These are phyloP conservation scores for Plenodomus lindquistii DNA, from an alignment of 2,329 filamentous ascomycete genomes.

Conservation along the genomic window DNA sequence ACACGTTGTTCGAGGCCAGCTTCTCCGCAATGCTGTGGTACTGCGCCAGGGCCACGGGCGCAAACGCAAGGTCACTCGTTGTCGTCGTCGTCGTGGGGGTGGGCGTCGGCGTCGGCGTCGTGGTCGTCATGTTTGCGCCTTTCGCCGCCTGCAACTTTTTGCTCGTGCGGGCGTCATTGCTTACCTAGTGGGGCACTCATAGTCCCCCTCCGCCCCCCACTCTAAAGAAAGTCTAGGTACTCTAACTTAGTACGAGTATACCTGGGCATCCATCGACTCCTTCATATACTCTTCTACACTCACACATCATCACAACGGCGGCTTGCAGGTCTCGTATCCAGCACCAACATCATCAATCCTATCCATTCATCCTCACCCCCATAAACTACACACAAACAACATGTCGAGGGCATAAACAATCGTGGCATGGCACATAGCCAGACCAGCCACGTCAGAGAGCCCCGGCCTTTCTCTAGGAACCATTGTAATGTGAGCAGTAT, in stretches of 20 bases:
- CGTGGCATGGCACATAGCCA: constrained; percentile 31
- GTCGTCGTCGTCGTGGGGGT: constrained; percentile 1
- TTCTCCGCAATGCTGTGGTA: constrained; percentile 25
- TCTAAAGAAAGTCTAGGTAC: too few species aligned
- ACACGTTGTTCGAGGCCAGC: constrained; percentile 29
- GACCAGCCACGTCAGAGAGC: constrained; percentile 41
- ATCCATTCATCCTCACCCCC: not conserved
- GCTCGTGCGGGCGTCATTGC: not conserved
- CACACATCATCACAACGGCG: too few species aligned
- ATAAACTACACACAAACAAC: not conserved
- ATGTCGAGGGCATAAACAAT: constrained; percentile 37
- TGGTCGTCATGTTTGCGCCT: constrained; percentile 11
- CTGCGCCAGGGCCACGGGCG: constrained; percentile 27
- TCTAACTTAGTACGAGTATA: too few species aligned
- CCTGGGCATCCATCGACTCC: too few species aligned
- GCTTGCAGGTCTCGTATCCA: too few species aligned
- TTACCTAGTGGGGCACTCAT: not conserved
- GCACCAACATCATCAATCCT: too few species aligned
- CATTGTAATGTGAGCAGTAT: constrained; percentile 44
- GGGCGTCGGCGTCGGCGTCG: constrained; percentile 14
- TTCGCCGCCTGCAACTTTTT: constrained; percentile 2
- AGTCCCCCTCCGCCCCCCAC: not conserved
- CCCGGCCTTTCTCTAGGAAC: constrained; percentile 38
- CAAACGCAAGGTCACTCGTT: constrained; percentile 25
- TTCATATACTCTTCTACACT: too few species aligned